These are phyloP conservation scores for Diaporthe velutina DNA, from an alignment of 2,329 filamentous ascomycete genomes.

Conservation along the genomic window DNA sequence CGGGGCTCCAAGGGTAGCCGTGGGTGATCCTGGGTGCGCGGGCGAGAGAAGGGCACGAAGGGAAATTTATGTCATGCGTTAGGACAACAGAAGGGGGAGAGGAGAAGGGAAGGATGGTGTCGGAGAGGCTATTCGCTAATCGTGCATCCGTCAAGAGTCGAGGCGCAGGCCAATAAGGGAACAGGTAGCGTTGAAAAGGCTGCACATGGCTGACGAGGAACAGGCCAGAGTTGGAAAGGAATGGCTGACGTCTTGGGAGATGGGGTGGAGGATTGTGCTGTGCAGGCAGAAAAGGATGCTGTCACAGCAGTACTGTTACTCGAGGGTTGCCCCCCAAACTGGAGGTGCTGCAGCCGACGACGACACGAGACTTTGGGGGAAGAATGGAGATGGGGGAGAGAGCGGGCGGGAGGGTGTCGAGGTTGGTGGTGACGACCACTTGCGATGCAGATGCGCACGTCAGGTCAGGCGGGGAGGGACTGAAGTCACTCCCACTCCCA, in stretches of 20 bases:
- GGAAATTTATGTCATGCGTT: conserved; percentile 28
- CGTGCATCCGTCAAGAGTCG: conserved; percentile 30
- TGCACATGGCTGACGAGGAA: conserved; percentile 37
- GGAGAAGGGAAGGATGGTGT: conserved; percentile 14
- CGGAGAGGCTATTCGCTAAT: conserved; percentile 37
- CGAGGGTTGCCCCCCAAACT: background rate
- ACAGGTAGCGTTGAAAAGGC: conserved; percentile 7
- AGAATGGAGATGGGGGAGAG: background rate
- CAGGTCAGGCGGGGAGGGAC: conserved; percentile 24
- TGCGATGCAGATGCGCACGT: conserved; percentile 25
- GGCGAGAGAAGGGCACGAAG: background rate
- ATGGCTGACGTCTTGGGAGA: conserved; percentile 20
- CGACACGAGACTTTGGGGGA: conserved; percentile 11
- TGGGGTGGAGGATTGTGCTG: conserved; percentile 1
- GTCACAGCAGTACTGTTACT: background rate
- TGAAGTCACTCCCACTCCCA: conserved; percentile 9
- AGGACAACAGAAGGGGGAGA: conserved; percentile 2
- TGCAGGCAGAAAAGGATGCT: conserved; percentile 4
- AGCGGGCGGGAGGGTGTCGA: conserved; percentile 1
- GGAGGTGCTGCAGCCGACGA: conserved; percentile 11
- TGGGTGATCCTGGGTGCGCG: background rate
- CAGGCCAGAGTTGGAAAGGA: conserved; percentile 26
- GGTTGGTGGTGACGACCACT: conserved; percentile 22
- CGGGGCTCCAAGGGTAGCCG: background rate
- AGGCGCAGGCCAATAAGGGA: conserved; percentile 36